These are phyloP conservation scores for Funneliformis caledonium DNA, from an alignment of 371 early-diverging fungal genomes.

Conservation along the genomic window DNA sequence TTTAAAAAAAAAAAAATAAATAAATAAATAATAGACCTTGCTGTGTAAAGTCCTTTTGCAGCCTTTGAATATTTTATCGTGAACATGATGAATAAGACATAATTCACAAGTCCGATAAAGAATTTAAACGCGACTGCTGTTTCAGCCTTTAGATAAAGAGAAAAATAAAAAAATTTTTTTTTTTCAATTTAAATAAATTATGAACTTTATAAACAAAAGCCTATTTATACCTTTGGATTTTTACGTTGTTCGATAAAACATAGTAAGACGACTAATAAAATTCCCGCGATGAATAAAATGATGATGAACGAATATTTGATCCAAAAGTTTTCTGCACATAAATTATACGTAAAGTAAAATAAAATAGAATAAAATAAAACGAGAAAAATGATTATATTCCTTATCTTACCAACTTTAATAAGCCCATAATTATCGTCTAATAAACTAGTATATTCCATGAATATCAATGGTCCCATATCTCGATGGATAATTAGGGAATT, in stretches of 20 bases:
- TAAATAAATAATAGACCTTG: not conserved
- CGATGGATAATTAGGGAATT: conserved; percentile 12
- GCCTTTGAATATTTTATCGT: not conserved
- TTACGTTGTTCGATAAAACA: not conserved
- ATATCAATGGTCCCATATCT: not conserved
- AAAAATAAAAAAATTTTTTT: not conserved
- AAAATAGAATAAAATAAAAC: not conserved
- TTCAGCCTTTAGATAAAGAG: not conserved
- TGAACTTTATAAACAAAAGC: not conserved
- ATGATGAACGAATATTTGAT: not conserved
- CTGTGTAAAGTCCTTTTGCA: not conserved
- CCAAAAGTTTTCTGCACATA: not conserved
- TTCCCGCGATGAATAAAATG: not conserved
- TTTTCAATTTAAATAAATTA: not conserved
- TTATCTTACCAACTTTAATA: not conserved
- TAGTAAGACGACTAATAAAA: not conserved
- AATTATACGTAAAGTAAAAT: not conserved
- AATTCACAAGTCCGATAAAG: not conserved
- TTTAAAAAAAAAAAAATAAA: not conserved
- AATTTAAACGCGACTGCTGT: not conserved
- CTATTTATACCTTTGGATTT: not conserved
- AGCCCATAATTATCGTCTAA: not conserved
- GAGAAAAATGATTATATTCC: not conserved
- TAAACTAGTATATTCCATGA: not conserved
- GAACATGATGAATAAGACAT: not conserved